Evolutionary conservation across 306 rosid species (phyloP).

Genomic region (Glycyrrhiza uralensis): DNA sequence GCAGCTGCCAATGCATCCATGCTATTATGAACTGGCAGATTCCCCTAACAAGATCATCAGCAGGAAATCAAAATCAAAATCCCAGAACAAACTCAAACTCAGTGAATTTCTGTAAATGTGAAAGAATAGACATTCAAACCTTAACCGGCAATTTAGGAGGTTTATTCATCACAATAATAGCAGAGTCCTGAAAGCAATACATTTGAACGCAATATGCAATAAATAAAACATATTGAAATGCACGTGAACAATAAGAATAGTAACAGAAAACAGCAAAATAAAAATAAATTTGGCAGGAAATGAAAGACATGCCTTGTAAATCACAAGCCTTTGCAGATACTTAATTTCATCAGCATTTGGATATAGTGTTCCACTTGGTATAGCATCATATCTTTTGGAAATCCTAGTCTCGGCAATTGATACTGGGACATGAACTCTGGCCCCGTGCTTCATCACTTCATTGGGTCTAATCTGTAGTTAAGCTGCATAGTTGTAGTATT

Average conservation of each 20-base stretch:
- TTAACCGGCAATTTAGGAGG: constrained; percentile 93
- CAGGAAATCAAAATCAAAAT: constrained; percentile 30
- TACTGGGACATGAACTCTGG: constrained; percentile 61
- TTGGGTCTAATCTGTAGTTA: constrained; percentile 67
- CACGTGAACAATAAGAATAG: neutral
- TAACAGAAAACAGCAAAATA: constrained; percentile 21
- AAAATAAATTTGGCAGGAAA: constrained; percentile 13
- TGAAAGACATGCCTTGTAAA: constrained; percentile 65
- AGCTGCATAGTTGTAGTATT: constrained; percentile 47
- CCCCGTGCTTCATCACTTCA: constrained; percentile 72
- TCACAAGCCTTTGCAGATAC: constrained; percentile 88
- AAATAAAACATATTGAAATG: constrained; percentile 9
- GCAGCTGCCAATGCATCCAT: constrained; percentile 97
- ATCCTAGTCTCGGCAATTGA: constrained; percentile 77
- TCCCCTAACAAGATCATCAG: constrained; percentile 60
- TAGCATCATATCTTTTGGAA: constrained; percentile 82
- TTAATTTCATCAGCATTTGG: constrained; percentile 95
- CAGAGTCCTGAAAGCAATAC: constrained; percentile 65
- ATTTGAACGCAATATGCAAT: neutral
- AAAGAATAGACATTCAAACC: constrained; percentile 45
- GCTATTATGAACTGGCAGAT: constrained; percentile 88
- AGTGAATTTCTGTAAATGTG: neutral
- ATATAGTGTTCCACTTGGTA: constrained; percentile 86
- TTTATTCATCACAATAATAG: constrained; percentile 80
- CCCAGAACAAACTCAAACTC: constrained; percentile 2